These are phyloP conservation scores for Chamaenerion angustifolium DNA, from an alignment of 345 rosid species.

Conservation along the genomic window DNA sequence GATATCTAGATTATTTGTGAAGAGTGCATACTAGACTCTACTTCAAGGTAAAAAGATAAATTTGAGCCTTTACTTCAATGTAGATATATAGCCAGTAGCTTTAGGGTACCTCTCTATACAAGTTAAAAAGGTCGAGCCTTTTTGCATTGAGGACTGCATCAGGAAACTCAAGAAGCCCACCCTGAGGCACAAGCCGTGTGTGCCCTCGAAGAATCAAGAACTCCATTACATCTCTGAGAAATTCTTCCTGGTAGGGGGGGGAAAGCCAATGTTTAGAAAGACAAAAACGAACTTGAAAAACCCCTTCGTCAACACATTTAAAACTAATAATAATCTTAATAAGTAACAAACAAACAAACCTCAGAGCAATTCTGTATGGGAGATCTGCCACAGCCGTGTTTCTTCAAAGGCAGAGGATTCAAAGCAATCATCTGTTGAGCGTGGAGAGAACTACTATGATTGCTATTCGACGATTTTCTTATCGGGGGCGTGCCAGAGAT, in stretches of 20 bases:
- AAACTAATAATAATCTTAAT: not conserved
- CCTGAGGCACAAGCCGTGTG: constrained; percentile 37
- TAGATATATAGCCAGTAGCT: too few species aligned
- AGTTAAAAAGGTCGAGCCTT: constrained; percentile 41
- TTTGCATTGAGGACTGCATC: constrained; percentile 46
- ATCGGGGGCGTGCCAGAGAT: constrained; percentile 14
- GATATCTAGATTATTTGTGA: too few species aligned
- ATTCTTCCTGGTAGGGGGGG: constrained; percentile 29
- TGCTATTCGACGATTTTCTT: too few species aligned
- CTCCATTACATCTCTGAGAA: constrained; percentile 40
- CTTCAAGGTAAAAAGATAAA: too few species aligned
- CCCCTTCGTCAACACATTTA: not conserved
- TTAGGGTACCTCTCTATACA: constrained; percentile 31
- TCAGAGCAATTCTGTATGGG: constrained; percentile 40
- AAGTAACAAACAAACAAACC: constrained; percentile 12
- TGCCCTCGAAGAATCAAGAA: constrained; percentile 37
- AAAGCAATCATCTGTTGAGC: constrained; percentile 35
- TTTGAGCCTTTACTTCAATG: too few species aligned
- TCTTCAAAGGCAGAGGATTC: constrained; percentile 39
- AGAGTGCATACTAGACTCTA: too few species aligned
- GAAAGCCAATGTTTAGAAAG: not conserved
- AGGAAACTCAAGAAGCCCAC: constrained; percentile 39
- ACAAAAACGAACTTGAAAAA: not conserved
- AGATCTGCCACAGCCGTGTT: constrained; percentile 40
- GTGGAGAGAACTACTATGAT: constrained; percentile 23